Base-by-base conservation (phyloP, 192 early-diverging fungal species). In the Backusella tarrabulga region DNA sequence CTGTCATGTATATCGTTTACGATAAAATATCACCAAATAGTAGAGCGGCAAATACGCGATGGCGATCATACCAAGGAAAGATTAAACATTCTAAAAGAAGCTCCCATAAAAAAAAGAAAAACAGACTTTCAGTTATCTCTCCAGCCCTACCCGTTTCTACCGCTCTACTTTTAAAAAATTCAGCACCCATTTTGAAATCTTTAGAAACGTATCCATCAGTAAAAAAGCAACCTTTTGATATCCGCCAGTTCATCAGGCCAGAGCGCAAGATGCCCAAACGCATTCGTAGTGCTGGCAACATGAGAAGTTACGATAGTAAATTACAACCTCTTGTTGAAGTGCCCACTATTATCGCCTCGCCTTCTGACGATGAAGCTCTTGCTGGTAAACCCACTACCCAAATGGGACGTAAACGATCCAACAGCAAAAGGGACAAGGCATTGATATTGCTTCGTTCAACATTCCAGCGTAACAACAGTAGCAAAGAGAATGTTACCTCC, bases 401-500 rank as follows among this genome's bases (percentile, higher is more conserved):
- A n/a, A 63, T 63, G 23, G 56, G 56, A 9, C 56, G 34, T 38
- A 38, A 70, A 40, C 12, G 38, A 23, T 38, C 34, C 21, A 36
- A 40, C n/a, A 36, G 68, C 41, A 70, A 70, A 41, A 70, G 68
- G 11, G 68, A 70, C n/a, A 35, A 38, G 8, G 68, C 68, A 38
- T 26, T 70, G 19, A 38, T 23, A 23, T 70, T 70, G n/a, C 68
- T 70, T 70, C 68, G 68, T 11, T 70, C 68, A 19, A 70, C 68
- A 3, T 70, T 70, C 38, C 68, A 40, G 1, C 34, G 68, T 12
- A 38, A 1, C 5, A 35, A 70, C 38, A n/a, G 7, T 8, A 23
- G n/a, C 38, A 70, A 70, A 38, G 34, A 35, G 8, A 41, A 23
- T 41, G 21, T 23, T 38, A 23, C 68, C 38, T 41, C 68, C 34